Evolutionary conservation across 129 eudicot species (phyloP).

Genomic region (Ambrosia artemisiifolia): DNA sequence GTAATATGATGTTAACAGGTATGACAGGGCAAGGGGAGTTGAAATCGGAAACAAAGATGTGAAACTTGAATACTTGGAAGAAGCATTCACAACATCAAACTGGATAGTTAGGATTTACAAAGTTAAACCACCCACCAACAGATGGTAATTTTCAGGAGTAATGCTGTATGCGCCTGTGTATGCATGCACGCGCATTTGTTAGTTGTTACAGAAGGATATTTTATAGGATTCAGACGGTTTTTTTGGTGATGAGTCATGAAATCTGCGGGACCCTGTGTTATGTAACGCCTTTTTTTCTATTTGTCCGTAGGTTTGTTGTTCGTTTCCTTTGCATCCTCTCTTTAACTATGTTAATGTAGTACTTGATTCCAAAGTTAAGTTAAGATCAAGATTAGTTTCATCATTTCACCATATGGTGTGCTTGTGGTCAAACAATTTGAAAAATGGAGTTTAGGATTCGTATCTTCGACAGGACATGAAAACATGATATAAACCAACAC

Average conservation of each 20-base stretch:
- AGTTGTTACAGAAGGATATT: neutral
- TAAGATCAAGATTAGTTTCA: constrained; percentile 4
- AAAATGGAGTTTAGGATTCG: neutral
- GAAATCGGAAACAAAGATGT: constrained; percentile 96
- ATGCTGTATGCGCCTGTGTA: neutral
- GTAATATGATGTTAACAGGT: constrained; percentile 39
- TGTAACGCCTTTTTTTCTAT: neutral
- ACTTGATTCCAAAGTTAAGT: constrained; percentile 5
- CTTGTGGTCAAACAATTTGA: constrained; percentile 6
- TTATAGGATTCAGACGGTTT: constrained; percentile 17
- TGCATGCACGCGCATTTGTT: too few species aligned
- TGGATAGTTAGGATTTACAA: constrained; percentile 96
- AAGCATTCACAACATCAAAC: constrained; percentile 93
- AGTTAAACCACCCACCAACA: constrained; percentile 87
- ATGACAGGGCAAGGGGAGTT: constrained; percentile 91
- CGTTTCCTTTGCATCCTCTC: constrained; percentile 6
- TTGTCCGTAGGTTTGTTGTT: constrained; percentile 2
- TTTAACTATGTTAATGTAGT: constrained; percentile 15
- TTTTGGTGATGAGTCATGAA: constrained; percentile 13
- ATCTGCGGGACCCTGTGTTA: constrained; percentile 12
- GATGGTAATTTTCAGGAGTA: constrained; percentile 52
- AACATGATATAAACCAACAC: too few species aligned
- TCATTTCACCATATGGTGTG: neutral
- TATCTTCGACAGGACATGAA: too few species aligned
- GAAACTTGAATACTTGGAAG: constrained; percentile 85